Base-by-base conservation (phyloP, 768 basidiomycete species). In the Kwoniella sp. region DNA sequence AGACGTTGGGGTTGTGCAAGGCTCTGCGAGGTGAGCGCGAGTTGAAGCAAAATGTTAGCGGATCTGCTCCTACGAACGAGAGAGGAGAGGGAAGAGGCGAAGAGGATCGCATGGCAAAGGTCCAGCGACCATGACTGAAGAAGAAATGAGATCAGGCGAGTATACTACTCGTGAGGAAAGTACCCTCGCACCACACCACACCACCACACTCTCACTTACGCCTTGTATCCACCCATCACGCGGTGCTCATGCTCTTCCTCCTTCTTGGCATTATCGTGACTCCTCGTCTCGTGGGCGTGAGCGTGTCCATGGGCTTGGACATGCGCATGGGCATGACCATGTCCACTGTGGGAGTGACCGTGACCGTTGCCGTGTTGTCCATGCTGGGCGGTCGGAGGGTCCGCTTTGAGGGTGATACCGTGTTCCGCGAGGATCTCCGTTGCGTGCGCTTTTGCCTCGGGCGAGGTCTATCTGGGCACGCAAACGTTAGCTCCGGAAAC, bases 141-240 rank as follows among this genome's bases (percentile, higher is more conserved):
- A n/a, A n/a, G n/a, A n/a, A n/a, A n/a, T n/a, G n/a, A n/a, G n/a
- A n/a, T n/a, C n/a, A n/a, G n/a, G n/a, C n/a, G n/a, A n/a, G n/a
- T n/a, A n/a, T n/a, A n/a, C n/a, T n/a, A n/a, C n/a, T n/a, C n/a
- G n/a, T n/a, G n/a, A n/a, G n/a, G n/a, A n/a, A n/a, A n/a, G n/a
- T 20, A 20, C 38, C 38, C 20, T 20, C 38, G 38, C 20, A 41
- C 38, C 20, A 41, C 11, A 41, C 38, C 38, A 20, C 25, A 26
- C 50, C 50, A 52, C 50, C 23, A 11, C 20, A n/a, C 17, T 26
- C 15, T 20, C 22, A 67, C 69, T 67, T 26, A 70, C 69, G 69
- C 61, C 34, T 70, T 70, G 65, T 67, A 71, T 45, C 69, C 69
- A 25, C 69, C 69, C 5, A 67, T 11, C 11, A 55, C 55, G 8